Percentiles rank a stretch among this genome's conserved stretches.
These are phyloP conservation scores for Xylaria venustula DNA, from an alignment of 495 filamentous ascomycete species.

Conservation along the genomic window DNA sequence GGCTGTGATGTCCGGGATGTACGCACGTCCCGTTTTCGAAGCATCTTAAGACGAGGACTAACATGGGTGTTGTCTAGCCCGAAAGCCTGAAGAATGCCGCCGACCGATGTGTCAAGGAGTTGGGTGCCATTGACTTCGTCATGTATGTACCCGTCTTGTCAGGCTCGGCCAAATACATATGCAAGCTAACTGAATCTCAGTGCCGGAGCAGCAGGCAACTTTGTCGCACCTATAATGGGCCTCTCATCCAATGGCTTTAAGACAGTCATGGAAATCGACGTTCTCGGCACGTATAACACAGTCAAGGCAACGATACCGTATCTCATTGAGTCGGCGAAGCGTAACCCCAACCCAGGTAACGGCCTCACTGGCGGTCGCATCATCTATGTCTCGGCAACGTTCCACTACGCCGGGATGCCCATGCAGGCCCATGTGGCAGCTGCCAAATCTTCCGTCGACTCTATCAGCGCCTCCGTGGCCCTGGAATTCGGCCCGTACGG, in stretches of 20 bases:
- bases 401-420: constrained; percentile 83
- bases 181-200: constrained; percentile 43
- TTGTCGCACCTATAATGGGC: constrained; percentile 81
- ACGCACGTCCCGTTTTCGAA: constrained; percentile 8
- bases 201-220: constrained; percentile 94
- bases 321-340: constrained; percentile 67
- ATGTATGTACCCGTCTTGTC: constrained; percentile 65
- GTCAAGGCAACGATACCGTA: constrained; percentile 86
- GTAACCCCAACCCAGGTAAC: constrained; percentile 50
- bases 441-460: constrained; percentile 89
- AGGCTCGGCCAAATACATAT: neutral
- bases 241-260: constrained; percentile 89
- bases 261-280: constrained; percentile 93
- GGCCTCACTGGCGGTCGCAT: constrained; percentile 74
- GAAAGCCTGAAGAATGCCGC: constrained; percentile 70
- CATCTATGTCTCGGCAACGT: constrained; percentile 81
- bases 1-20: constrained; percentile 75
- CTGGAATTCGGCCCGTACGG: constrained; percentile 88
- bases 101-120: constrained; percentile 71
- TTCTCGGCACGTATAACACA: constrained; percentile 90
- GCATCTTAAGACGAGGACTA: neutral
- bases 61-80: constrained; percentile 35
- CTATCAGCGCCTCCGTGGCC: constrained; percentile 68
- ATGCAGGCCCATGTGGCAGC: constrained; percentile 84
- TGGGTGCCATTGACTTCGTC: constrained; percentile 89